phyloP scores from a whole-genome alignment of 805 yeast genomes.

The Sungouiella blattae region DNA sequence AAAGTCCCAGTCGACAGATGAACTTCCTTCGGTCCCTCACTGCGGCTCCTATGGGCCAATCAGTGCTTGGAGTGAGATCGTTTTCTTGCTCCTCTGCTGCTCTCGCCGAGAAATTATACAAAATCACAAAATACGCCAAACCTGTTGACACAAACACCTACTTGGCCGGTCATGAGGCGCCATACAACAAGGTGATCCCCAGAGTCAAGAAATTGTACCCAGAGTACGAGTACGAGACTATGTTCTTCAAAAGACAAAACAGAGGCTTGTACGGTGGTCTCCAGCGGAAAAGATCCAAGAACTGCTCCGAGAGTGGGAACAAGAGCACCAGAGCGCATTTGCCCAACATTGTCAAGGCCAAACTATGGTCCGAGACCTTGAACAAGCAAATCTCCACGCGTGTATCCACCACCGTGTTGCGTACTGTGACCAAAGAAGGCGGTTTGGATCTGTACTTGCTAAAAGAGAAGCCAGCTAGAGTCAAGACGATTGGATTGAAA shows the following conservation, averaged over 20 bases:
- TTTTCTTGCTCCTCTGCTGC: constrained; percentile 7
- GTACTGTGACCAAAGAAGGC: constrained; percentile 89
- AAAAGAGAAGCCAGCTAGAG: constrained; percentile 84
- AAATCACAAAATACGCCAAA: constrained; percentile 37
- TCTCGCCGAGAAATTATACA: constrained; percentile 33
- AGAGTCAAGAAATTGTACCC: constrained; percentile 12
- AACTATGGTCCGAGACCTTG: constrained; percentile 81
- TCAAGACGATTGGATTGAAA: constrained; percentile 85
- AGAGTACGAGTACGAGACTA: constrained; percentile 61
- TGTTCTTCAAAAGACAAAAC: constrained; percentile 77
- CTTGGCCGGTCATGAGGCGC: constrained; percentile 35
- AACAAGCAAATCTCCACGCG: constrained; percentile 52
- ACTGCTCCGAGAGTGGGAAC: constrained; percentile 73
- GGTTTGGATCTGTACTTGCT: constrained; percentile 87
- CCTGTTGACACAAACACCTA: constrained; percentile 34
- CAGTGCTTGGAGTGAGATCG: constrained; percentile 3
- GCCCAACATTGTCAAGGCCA: constrained; percentile 76
- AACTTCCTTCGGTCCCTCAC: constrained; percentile 11
- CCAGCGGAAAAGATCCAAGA: constrained; percentile 71
- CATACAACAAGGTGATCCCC: constrained; percentile 12
- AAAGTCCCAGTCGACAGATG: constrained; percentile 6
- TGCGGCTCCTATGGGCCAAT: constrained; percentile 1
- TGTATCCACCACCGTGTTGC: constrained; percentile 76
- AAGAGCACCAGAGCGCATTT: constrained; percentile 70
- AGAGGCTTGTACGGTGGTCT: constrained; percentile 90